Conservation (phyloP, 306 rosid genomes). For the Delonix regia region DNA sequence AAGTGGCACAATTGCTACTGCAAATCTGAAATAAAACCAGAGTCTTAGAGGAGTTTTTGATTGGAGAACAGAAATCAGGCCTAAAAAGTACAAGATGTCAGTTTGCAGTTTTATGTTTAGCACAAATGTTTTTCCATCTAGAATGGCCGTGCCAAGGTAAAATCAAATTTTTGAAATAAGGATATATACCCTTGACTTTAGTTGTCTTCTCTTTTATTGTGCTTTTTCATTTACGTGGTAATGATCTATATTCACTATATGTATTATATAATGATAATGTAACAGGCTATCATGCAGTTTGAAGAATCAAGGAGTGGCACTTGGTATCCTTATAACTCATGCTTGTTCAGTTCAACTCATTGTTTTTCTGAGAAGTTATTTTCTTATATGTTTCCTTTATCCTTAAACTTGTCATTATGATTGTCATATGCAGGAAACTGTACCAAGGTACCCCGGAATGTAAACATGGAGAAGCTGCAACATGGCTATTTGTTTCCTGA, state of each 20-base stretch:
- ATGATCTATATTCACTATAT: constrained; percentile 15
- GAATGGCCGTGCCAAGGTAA: constrained; percentile 53
- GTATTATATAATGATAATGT: constrained; percentile 16
- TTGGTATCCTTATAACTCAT: constrained; percentile 44
- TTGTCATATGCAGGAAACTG: constrained; percentile 52
- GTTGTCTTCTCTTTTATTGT: constrained; percentile 22
- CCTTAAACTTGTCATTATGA: constrained; percentile 6
- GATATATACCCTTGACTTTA: not conserved
- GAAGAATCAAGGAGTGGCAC: constrained; percentile 43
- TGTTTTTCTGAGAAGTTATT: not conserved
- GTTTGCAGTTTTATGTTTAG: constrained; percentile 36
- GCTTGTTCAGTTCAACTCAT: constrained; percentile 16
- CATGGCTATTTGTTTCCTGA: constrained; percentile 74
- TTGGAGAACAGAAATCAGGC: constrained; percentile 27
- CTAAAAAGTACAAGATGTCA: constrained; percentile 40
- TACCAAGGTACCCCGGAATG: constrained; percentile 65
- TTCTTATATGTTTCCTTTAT: constrained; percentile 8
- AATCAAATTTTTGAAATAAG: constrained; percentile 3
- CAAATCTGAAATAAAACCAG: constrained; percentile 34
- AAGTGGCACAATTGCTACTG: constrained; percentile 15
- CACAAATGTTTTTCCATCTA: constrained; percentile 43
- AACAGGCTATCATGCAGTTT: constrained; percentile 48
- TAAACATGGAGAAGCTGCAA: constrained; percentile 69
- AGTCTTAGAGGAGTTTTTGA: constrained; percentile 29
- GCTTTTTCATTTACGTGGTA: not conserved